Base-by-base conservation (phyloP, 2,329 filamentous ascomycete species). In the Pyrenochaeta sp. region DNA sequence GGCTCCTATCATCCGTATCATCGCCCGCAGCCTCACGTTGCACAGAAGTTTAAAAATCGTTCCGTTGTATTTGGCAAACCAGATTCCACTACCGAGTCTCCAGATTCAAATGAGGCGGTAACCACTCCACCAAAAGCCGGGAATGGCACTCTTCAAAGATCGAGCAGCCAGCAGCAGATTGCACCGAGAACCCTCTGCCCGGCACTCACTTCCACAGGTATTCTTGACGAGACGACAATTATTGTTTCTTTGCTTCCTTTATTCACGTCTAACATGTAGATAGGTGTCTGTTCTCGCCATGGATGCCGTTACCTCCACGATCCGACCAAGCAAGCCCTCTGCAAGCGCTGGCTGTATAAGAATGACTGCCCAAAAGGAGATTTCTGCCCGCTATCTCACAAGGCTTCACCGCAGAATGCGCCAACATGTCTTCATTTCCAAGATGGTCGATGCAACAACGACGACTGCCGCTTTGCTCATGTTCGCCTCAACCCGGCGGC, bases 391-490 rank as follows among this genome's bases (percentile, higher is more conserved):
- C 84, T 98, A 56, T 97, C 93, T 60, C 95, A 98, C 83, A 88
- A 95, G 42, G 81, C 91, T 60, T 90, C 85, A 49, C 86, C 92
- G 62, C 85, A 97, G 76, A 90, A 94, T 77, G 90, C 90, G 49
- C 93, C 95, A 51, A 86, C 90, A 57, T 98, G 95, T 81, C 78
- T 95, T 75, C 92, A 97, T 80, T 97, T 92, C 80, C 85, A 92
- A 75, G 90, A 90, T 74, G 92, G 92, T 70, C 90, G 92, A 72
- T 98, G 95, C 81, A 89, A 89, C 68, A 97, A 97, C 73, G 79
- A 87, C 68, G 84, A 89, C 66, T 98, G 95, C 79, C 89, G 85
- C 60, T 98, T 96, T 83, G 85, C 90, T 71, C 95, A 99, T 81
- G 86, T 91, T 66, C 85, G 87, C 72, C 87, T 95, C 65, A 87